Base-by-base conservation (phyloP, 2,329 filamentous ascomycete genomes). In the Gaeumannomyces sp. region DNA sequence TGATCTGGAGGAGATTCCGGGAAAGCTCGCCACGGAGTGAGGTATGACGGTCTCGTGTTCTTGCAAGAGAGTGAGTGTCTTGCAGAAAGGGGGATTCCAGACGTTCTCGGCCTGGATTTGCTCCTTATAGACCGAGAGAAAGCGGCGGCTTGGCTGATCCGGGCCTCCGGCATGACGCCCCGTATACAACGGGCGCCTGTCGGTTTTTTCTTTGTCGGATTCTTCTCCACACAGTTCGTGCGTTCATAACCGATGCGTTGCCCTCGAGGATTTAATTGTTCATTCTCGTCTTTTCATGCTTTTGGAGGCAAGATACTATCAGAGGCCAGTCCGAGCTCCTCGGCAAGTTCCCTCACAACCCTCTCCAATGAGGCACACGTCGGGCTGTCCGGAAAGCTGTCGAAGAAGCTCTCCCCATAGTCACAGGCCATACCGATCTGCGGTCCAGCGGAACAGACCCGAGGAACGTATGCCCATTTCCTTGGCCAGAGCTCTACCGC, bases 401-500 rank as follows among this genome's bases (percentile, higher is more conserved):
- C 93, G 73, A 98, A 91, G 77, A 96, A 99, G 76, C 93, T 97
- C 84, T 99, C 95, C 6, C 96, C 95, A 76, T 91, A 97, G 76
- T 99, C 95, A 73, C 94, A 97, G 3, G 93, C 90, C 91, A 97
- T 96, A 11, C 95, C 91, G 70, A 99, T 97, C 67, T 94, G 83
- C 4, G 95, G 73, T 99, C 95, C 63, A 99, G 79, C 53, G 95
- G 95, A 16, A 99, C 93, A 16, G 90, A 85, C 0, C 95, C 95
- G 31, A 99, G 77, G 74, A 96, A 0, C 91, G 91, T 19, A 99
- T 90, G 1, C 84, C 85, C 83, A 94, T 92, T 76, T 98, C 94
- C 74, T 89, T 83, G 2, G 95, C 94, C 69, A 99, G 76, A 58
- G 85, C 87, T 65, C 83, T 83, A 2, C 91, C 95, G 27, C 96